Base-by-base conservation (phyloP, 208 protist species). In the Wallacemonas sp. region DNA sequence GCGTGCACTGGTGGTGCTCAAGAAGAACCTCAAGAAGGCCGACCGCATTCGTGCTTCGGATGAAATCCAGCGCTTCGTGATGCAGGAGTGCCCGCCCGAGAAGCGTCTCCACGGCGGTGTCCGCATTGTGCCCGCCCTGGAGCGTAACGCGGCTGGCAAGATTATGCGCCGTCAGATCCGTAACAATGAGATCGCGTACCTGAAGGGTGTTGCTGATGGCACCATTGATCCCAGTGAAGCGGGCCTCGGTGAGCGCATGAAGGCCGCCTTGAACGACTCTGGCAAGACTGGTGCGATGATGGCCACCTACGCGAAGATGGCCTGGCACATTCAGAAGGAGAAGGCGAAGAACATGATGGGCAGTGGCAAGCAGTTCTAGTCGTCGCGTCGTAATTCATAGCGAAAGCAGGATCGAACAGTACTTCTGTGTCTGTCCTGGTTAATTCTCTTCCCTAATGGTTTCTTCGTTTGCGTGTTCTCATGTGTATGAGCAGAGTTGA, bases 31-130 rank as follows among this genome's bases (percentile, higher is more conserved):
- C 0, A 24, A 70, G 2, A 66, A 49, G 8, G 49, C 74, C 36
- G 75, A 89, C n/a, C 44, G 85, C n/a, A 56, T 74, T 1, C 44
- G 63, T 16, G 85, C 55, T 29, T 79, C 76, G 8, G 67, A 78
- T 19, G 70, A 74, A 34, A 65, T 96, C 17, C 56, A 74, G n/a
- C 54, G 61, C 36, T 94, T 54, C 56, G 48, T 92, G 1, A 65
- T 76, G 27, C 12, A 21, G 30, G 43, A 68, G 36, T 61, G 86
- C 12, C 66, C 87, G 12, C 75, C 79, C 24, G 73, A 94, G 70
- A 97, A 94, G 81, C 63, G 72, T 21, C 65, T 96, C 6, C 76
- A 87, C 67, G 86, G 76, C 26, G 84, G 72, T 27, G 70, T 97
- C 14, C 74, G 73, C 39, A 87, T 96, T 44, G 70, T 93, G 0